Evolutionary conservation across 139 green algal genomes (phyloP).

Genomic region (Picochlorum sp.): DNA sequence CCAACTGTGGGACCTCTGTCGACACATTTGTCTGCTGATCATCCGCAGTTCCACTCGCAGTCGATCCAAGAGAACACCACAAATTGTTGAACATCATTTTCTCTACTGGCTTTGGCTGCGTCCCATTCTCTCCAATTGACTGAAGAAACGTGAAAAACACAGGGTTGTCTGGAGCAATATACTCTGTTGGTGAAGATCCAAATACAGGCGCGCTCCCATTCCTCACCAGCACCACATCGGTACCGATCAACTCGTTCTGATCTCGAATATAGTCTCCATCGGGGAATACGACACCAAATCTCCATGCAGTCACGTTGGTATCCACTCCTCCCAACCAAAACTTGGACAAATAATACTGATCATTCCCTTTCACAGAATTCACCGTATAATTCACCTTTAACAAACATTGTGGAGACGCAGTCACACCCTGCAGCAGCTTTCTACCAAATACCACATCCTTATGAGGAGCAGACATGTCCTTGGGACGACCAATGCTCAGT

Average conservation of each 20-base stretch:
- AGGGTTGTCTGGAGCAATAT: not conserved
- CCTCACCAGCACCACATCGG: not conserved
- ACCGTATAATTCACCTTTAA: not conserved
- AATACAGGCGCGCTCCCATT: not conserved
- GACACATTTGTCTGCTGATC: not conserved
- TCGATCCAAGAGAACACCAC: conserved; percentile 24
- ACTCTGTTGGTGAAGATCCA: not conserved
- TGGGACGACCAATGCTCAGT: no score
- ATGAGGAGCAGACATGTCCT: no score
- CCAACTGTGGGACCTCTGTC: not conserved
- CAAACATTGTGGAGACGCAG: not conserved
- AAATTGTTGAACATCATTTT: conserved; percentile 54
- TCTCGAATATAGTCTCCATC: conserved; percentile 14
- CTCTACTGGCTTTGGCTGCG: conserved; percentile 10
- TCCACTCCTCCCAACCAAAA: not conserved
- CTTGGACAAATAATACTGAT: not conserved
- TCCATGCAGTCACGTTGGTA: conserved; percentile 30
- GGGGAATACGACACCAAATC: conserved; percentile 49
- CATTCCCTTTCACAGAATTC: not conserved
- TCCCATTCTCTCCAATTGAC: not conserved
- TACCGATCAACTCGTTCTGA: conserved; percentile 15
- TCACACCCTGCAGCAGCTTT: not conserved
- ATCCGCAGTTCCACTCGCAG: not conserved
- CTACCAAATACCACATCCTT: not conserved
- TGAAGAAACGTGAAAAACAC: not conserved